Evolutionary conservation across 192 early-diverging fungal species (phyloP).

Genomic region (Coemansia sp.): DNA sequence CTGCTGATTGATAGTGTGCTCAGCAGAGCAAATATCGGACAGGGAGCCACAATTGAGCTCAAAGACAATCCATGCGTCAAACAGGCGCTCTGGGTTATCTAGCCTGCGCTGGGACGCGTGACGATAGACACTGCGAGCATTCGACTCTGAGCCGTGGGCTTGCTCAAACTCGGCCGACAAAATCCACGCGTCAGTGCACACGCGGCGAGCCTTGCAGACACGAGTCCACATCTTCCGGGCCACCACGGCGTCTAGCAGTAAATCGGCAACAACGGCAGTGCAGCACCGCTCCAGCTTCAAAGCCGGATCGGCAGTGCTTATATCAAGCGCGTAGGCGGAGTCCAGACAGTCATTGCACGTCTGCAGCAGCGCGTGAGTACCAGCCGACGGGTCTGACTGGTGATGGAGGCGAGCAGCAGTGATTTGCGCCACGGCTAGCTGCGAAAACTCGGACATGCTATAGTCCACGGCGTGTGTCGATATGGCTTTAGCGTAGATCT

Average conservation of each 20-base stretch:
- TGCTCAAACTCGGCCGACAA: constrained; percentile 43
- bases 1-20: constrained; percentile 23
- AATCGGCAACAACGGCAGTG: not conserved
- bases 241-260: not conserved
- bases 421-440: constrained; percentile 15
- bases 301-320: constrained; percentile 30
- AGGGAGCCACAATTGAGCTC: constrained; percentile 24
- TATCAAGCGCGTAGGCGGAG: constrained; percentile 20
- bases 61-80: constrained; percentile 38
- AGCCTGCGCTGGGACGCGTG: constrained; percentile 48
- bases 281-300: constrained; percentile 41
- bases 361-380: constrained; percentile 3
- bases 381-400: not conserved
- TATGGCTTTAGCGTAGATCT: constrained; percentile 14
- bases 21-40: constrained; percentile 8
- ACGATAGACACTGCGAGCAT: constrained; percentile 36
- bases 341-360: constrained; percentile 28
- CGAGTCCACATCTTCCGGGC: constrained; percentile 38
- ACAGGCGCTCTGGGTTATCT: constrained; percentile 41
- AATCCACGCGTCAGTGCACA: constrained; percentile 45
- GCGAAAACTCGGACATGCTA: constrained; percentile 43
- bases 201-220: constrained; percentile 34
- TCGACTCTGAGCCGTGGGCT: constrained; percentile 14
- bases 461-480: constrained; percentile 38
- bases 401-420: constrained; percentile 10